These are phyloP conservation scores for Lepidium campestre DNA, from an alignment of 441 rosid genomes.

Conservation along the genomic window DNA sequence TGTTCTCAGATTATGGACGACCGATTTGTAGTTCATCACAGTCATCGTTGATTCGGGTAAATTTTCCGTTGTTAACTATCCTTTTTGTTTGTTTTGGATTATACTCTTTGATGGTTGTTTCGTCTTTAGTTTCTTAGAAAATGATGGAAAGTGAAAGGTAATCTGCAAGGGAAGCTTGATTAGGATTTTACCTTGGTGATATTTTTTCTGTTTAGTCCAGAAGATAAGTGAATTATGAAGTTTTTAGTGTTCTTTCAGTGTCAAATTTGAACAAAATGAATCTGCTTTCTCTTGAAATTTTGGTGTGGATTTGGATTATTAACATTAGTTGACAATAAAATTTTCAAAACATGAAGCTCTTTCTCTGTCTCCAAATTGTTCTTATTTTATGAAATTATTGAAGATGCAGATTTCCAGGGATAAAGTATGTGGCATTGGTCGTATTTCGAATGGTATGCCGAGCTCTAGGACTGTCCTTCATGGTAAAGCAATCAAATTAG, in stretches of 20 bases:
- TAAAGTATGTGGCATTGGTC: constrained; percentile 29
- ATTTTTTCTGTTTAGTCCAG: neutral
- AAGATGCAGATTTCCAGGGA: constrained; percentile 35
- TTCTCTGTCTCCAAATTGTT: neutral
- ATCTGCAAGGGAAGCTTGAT: neutral
- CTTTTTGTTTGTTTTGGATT: neutral
- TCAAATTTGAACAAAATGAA: neutral
- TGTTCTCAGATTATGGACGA: constrained; percentile 29
- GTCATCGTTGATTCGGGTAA: constrained; percentile 38
- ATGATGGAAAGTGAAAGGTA: neutral
- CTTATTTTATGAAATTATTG: neutral
- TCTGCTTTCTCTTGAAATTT: neutral
- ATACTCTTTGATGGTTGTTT: neutral
- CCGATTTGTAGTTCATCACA: constrained; percentile 17
- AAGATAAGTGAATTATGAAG: neutral
- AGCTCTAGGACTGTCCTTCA: constrained; percentile 29
- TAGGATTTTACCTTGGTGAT: neutral
- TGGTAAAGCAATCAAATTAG: constrained; percentile 35
- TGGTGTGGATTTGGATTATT: neutral
- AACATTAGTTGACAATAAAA: neutral
- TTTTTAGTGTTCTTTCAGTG: neutral
- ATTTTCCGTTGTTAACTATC: neutral
- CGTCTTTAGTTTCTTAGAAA: neutral
- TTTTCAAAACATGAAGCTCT: neutral
- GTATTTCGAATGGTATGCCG: constrained; percentile 17